phyloP scores from a whole-genome alignment of 345 rosid genomes.

The Eucalyptus urophylla region DNA sequence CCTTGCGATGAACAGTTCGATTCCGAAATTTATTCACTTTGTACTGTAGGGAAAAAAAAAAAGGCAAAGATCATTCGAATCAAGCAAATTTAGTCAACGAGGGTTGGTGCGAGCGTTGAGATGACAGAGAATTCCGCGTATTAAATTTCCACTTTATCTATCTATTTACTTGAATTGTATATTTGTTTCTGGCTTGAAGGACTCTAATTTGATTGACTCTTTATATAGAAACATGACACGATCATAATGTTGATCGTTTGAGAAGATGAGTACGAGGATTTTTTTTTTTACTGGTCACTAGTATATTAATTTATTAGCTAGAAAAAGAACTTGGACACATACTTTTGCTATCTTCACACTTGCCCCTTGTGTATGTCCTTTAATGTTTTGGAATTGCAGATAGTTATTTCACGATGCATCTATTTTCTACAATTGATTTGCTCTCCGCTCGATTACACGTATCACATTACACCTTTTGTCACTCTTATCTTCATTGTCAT shows the following conservation, averaged over 20 bases:
- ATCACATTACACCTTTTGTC: too few species aligned
- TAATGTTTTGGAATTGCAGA: neutral
- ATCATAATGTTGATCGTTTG: neutral
- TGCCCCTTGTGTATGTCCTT: neutral
- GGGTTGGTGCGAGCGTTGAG: too few species aligned
- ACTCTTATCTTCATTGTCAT: too few species aligned
- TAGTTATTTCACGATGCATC: accelerated
- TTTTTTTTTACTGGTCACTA: accelerated
- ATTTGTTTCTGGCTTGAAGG: too few species aligned
- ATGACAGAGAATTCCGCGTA: too few species aligned
- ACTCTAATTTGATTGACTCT: neutral
- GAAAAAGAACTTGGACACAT: neutral
- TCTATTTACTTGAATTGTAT: too few species aligned
- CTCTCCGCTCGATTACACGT: neutral
- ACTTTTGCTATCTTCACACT: neutral
- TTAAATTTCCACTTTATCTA: too few species aligned
- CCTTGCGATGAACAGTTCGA: too few species aligned
- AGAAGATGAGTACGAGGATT: neutral
- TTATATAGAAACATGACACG: accelerated
- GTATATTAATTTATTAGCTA: neutral
- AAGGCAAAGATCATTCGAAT: neutral
- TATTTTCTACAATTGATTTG: neutral
- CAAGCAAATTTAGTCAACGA: neutral
- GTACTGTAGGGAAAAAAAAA: neutral
- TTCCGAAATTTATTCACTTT: neutral